Base-by-base conservation (phyloP, 1,284 basidiomycete genomes). In the Phlebopus sp. region DNA sequence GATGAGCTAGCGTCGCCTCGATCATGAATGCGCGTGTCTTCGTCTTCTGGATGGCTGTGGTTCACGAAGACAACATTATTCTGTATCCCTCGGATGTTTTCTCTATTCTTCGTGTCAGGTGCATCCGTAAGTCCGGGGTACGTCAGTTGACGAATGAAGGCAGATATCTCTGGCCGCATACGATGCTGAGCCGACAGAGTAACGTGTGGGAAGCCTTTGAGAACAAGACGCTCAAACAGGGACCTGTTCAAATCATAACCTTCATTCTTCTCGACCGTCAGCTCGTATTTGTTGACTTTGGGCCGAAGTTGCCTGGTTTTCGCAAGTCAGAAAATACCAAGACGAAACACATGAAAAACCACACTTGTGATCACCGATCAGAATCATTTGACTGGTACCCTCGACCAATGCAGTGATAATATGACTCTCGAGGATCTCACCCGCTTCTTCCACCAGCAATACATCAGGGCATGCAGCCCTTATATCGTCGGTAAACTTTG, bases 331-430 rank as follows among this genome's bases (percentile, higher is more conserved):
- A n/a, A 30, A 18, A 34, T 21, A 21, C 42, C 19, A 29, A 13
- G 13, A 35, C 34, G 43, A 27, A 32, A 32, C 14, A 21, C 2
- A 23, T 6, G 66, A 5, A 8, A 13, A 17, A 21, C 8, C 77
- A 19, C 62, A 84, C 81, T 83, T 76, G 58, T 84, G 81, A 54
- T 84, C 81, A 1, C 81, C 81, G 35, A 83, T 83, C 11, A 83
- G 61, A 47, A 84, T 75, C 17, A 83, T 51, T 44, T 81, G 79
- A 9, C 69, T 60, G 0, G 75, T 75, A 2, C 68, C 47, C 1
- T 54, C 46, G 0, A 72, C 70, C 4, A 83, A 58, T 0, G 81
- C 73, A 0, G 79, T 82, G 30, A 84, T 49, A 34, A 82, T 66
- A 56, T 84, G 81, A 51, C 75, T 79, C 57, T 84, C 81, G 4